Evolutionary conservation across 768 basidiomycete species (phyloP), one percentile per base, ranked within the genome.

Genomic region (Pseudohyphozyma bogoriensis): DNA sequence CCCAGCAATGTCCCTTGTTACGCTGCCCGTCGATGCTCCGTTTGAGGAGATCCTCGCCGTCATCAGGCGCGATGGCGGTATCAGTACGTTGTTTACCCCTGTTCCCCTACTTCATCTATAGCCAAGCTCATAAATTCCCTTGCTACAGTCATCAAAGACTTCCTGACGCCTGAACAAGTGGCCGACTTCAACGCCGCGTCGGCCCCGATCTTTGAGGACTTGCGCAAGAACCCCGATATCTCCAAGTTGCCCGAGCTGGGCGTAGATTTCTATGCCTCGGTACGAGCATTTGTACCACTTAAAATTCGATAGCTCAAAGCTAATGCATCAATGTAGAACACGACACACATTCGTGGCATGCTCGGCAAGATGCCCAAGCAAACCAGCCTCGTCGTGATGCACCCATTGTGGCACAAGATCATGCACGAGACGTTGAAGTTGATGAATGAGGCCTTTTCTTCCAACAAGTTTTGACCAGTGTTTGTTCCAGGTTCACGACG

Each of bases 341-440:
- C 51, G 12, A 26, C 10, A 15, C 51, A 53, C 37, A 26, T 53
- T 26, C 36, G 51, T 16, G 51, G 51, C 2, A 39, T 53, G 36
- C 37, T 53, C 36, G 51, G 51, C 13, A 39, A 39, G 51, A 7
- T 53, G 10, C 51, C 51, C 35, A 16, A 53, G 51, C 36, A 40
- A 16, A 22, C 22, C 36, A 16, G 24, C 37, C 1, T 11, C n/a
- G 29, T 53, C 26, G 37, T 53, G 2, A 24, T 24, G 36, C 51
- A 53, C 51, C 36, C 36, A 11, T 24, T 53, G 4, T 53, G 51
- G 51, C 9, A n/a, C 36, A 24, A 8, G 3, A 26, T 53, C 36
- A 39, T 37, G 36, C 36, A 39, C 36, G 36, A 53, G 26, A 39
- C 32, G 8, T 22, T 53, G 4, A 40, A 40, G 37, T 37, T 10